phyloP scores from a whole-genome alignment of 257 asterid species.

The Leptodermis oblonga region DNA sequence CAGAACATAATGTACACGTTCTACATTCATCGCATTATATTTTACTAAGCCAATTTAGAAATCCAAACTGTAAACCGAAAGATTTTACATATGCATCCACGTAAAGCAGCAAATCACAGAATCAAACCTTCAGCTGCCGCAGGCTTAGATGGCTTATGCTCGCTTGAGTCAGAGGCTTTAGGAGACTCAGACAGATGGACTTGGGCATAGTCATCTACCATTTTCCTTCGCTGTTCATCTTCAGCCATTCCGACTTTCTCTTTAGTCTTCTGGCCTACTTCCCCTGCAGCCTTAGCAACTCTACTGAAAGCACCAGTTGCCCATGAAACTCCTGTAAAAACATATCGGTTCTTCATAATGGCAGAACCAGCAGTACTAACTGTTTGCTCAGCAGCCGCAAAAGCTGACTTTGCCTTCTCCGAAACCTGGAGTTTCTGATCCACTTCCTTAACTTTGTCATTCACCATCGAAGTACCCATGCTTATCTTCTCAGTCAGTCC shows the following conservation, averaged over 20 bases:
- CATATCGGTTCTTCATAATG: slow-evolving; percentile 83
- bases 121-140: slow-evolving; percentile 56
- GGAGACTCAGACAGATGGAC: slow-evolving; percentile 83
- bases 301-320: slow-evolving; percentile 75
- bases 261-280: slow-evolving; percentile 76
- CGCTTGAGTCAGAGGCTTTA: slow-evolving; percentile 44
- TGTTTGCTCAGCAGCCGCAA: slow-evolving; percentile 81
- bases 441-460: slow-evolving; percentile 75
- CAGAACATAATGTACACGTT: slow-evolving; percentile 26
- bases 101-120: slow-evolving; percentile 39
- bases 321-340: slow-evolving; percentile 81
- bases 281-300: slow-evolving; percentile 85
- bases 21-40: slow-evolving; percentile 25
- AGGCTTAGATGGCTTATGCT: slow-evolving; percentile 60
- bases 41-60: slow-evolving; percentile 10
- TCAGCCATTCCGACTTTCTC: slow-evolving; percentile 77
- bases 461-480: slow-evolving; percentile 70
- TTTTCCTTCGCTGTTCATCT: slow-evolving; percentile 75
- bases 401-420: slow-evolving; percentile 79
- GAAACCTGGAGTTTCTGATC: slow-evolving; percentile 85
- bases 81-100: slow-evolving; percentile 16
- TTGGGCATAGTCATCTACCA: slow-evolving; percentile 81
- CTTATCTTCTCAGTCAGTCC: slow-evolving; percentile 77
- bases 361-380: slow-evolving; percentile 79
- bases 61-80: slow-evolving; percentile 16